phyloP scores from a whole-genome alignment of 2,329 filamentous ascomycete genomes.

The Ceratocystis diversiconidia region DNA sequence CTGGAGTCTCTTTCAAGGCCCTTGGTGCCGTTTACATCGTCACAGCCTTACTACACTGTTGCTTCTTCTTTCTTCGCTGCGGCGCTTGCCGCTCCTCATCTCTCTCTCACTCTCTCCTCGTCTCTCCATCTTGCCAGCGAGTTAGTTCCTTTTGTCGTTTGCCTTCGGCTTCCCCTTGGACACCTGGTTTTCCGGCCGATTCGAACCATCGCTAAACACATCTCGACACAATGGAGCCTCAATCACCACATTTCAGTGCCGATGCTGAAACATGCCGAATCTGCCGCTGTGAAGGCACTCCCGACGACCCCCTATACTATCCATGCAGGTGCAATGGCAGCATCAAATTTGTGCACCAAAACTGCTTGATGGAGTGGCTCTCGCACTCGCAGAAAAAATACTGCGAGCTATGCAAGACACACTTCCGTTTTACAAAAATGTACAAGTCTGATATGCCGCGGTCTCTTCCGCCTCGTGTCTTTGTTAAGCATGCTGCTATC shows the following conservation, averaged over 20 bases:
- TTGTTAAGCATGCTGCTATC: slow-evolving; percentile 60
- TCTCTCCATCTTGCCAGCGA: too few relatives aligned
- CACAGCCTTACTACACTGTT: neutral
- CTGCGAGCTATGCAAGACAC: slow-evolving; percentile 97
- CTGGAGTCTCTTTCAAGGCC: neutral
- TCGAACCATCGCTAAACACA: neutral
- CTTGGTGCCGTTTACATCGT: neutral
- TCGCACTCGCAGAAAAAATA: slow-evolving; percentile 98
- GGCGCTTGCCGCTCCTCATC: neutral
- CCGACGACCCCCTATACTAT: slow-evolving; percentile 79
- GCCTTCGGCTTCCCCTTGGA: neutral
- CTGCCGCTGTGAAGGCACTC: slow-evolving; percentile 75
- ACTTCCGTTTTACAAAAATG: slow-evolving; percentile 94
- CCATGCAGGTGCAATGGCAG: slow-evolving; percentile 98
- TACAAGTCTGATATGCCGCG: slow-evolving; percentile 91
- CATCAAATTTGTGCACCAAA: slow-evolving; percentile 96
- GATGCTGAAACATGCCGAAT: slow-evolving; percentile 86
- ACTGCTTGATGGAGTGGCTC: slow-evolving; percentile 97
- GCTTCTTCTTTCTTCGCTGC: neutral
- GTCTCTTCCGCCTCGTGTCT: slow-evolving; percentile 64
- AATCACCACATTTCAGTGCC: neutral
- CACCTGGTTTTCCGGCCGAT: neutral
- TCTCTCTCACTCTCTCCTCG: neutral
- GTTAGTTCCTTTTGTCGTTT: neutral
- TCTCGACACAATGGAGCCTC: neutral